Evolutionary conservation across 208 protist genomes (phyloP).

Genomic region (Balamuthia mandrillaris): DNA sequence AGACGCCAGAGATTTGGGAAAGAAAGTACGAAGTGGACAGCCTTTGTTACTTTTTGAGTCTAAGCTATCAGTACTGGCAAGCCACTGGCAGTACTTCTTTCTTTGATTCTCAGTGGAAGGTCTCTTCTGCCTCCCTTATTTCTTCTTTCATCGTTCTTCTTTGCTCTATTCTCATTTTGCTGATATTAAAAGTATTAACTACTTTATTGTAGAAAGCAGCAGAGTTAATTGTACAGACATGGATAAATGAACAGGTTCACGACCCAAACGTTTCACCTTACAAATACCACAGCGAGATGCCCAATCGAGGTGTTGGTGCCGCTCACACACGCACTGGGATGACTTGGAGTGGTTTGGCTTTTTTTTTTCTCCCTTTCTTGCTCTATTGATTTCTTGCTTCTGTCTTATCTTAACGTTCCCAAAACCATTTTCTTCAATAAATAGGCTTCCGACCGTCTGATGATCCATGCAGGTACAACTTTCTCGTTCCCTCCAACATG

Average conservation of each 20-base stretch:
- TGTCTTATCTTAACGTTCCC: background rate
- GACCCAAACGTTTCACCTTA: background rate
- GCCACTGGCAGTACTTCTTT: background rate
- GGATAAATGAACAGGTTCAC: background rate
- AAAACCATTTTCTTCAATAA: background rate
- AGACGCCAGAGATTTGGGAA: background rate
- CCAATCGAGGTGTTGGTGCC: background rate
- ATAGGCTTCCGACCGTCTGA: conserved; percentile 50
- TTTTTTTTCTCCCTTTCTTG: background rate
- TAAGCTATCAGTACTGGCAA: conserved; percentile 25
- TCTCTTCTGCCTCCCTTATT: too few species aligned
- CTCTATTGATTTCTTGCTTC: background rate
- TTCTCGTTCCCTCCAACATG: conserved; percentile 53
- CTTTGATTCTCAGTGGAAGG: conserved; percentile 13
- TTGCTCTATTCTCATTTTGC: too few species aligned
- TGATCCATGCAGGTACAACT: conserved; percentile 44
- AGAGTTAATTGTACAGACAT: background rate
- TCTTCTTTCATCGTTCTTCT: too few species aligned
- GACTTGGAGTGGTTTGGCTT: conserved; percentile 2
- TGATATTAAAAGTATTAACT: too few species aligned
- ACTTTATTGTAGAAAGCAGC: background rate
- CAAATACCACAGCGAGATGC: background rate
- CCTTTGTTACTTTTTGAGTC: background rate
- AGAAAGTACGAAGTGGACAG: conserved; percentile 23
- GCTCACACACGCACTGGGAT: background rate